Evolutionary conservation across 2,329 filamentous ascomycete genomes (phyloP).

Genomic region (Zarea fungicola): DNA sequence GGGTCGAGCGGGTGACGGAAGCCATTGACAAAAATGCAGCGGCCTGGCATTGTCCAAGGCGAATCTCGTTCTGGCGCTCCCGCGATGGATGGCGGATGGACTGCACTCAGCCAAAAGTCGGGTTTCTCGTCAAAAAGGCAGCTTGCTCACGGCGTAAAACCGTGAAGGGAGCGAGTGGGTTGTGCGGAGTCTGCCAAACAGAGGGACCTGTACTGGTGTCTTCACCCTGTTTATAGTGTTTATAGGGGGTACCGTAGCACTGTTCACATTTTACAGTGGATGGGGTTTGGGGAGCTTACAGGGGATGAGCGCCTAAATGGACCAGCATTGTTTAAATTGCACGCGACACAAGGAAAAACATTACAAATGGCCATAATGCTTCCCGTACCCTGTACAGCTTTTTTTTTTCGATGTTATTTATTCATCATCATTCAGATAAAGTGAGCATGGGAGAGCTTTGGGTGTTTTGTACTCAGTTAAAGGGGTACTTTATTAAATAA

Average conservation of each 20-base stretch:
- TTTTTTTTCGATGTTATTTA: neutral
- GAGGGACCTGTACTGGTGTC: neutral
- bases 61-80: neutral
- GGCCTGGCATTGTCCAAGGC: slow-evolving; percentile 33
- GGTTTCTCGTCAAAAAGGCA: neutral
- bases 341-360: no score
- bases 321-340: no score
- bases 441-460: no score
- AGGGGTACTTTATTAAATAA: no score
- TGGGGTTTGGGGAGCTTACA: no score
- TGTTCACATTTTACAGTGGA: no score
- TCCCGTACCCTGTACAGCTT: neutral
- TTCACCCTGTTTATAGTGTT: neutral
- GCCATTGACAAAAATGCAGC: slow-evolving; percentile 39
- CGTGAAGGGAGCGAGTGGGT: slow-evolving; percentile 6
- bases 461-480: no score
- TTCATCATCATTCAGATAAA: neutral
- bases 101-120: neutral
- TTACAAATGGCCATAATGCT: neutral
- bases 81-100: slow-evolving; percentile 3
- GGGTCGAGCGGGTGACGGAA: slow-evolving; percentile 46
- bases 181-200: slow-evolving; percentile 8
- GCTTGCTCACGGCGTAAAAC: neutral
- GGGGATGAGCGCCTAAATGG: no score
- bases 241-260: neutral